Conservation (phyloP, 192 early-diverging fungal genomes). For the Backusella liffmaniae region DNA sequence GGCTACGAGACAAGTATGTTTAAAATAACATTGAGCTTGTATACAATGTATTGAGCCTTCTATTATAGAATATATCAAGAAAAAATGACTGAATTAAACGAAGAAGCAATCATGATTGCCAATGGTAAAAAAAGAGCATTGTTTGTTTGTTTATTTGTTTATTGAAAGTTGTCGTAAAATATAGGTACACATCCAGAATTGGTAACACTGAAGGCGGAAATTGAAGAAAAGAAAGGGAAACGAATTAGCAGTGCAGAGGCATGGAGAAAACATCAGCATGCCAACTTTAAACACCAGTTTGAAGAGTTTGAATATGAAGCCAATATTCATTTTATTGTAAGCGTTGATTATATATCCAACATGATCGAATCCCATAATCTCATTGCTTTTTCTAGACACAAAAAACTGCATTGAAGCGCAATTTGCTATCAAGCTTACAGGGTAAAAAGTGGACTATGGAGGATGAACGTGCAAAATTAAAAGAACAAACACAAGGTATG, state of each 20-base stretch:
- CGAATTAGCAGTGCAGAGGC: conserved; percentile 42
- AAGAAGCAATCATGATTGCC: conserved; percentile 52
- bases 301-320: conserved; percentile 48
- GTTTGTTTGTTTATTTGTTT: too few relatives aligned
- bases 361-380: not conserved
- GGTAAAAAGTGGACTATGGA: conserved; percentile 31
- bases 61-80: conserved; percentile 53
- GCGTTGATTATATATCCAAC: too few relatives aligned
- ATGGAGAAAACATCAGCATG: conserved; percentile 43
- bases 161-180: too few relatives aligned
- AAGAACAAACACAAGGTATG: conserved; percentile 26
- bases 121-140: conserved; percentile 25
- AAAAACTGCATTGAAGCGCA: conserved; percentile 31
- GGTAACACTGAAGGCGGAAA: conserved; percentile 47
- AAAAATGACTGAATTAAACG: conserved; percentile 49
- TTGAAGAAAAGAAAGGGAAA: conserved; percentile 49
- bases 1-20: conserved; percentile 55
- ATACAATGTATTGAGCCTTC: not conserved
- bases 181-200: conserved; percentile 51
- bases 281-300: conserved; percentile 40
- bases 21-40: not conserved
- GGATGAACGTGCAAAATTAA: conserved; percentile 30
- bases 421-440: conserved; percentile 24
- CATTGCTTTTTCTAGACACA: conserved; percentile 17
- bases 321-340: conserved; percentile 42